Conservation (phyloP, 2,329 filamentous ascomycete genomes). For the Alternaria viburni region DNA sequence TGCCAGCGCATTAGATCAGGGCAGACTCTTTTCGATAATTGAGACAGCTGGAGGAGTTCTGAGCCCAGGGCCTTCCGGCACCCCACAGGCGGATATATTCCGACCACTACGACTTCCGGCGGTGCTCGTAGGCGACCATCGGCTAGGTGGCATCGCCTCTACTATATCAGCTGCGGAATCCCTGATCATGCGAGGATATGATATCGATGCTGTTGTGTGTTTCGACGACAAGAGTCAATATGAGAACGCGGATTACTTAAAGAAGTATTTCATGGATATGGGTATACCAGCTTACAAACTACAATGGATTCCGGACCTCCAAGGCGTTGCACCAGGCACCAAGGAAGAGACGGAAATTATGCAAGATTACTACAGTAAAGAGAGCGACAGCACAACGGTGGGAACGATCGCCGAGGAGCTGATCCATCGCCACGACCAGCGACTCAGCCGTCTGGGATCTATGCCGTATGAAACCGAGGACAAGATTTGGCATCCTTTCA, state of each 20-base stretch:
- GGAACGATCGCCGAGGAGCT: slow-evolving; percentile 59
- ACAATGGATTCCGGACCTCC: slow-evolving; percentile 62
- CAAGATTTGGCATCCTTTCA: slow-evolving; percentile 85
- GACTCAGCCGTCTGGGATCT: slow-evolving; percentile 64
- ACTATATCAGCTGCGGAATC: slow-evolving; percentile 84
- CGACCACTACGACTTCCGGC: slow-evolving; percentile 74
- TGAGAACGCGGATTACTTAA: slow-evolving; percentile 71
- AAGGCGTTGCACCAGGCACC: slow-evolving; percentile 21
- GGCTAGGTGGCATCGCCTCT: slow-evolving; percentile 78
- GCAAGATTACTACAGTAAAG: slow-evolving; percentile 65
- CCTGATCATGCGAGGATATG: slow-evolving; percentile 77
- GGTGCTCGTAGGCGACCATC: slow-evolving; percentile 75
- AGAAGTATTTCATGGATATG: slow-evolving; percentile 67
- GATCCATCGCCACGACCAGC: slow-evolving; percentile 59
- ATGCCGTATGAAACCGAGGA: slow-evolving; percentile 65
- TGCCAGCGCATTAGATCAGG: slow-evolving; percentile 9
- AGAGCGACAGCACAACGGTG: slow-evolving; percentile 50
- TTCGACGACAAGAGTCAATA: slow-evolving; percentile 70
- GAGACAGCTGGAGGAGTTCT: slow-evolving; percentile 86
- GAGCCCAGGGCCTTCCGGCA: slow-evolving; percentile 77
- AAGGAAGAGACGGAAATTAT: slow-evolving; percentile 63
- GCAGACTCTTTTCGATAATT: slow-evolving; percentile 61
- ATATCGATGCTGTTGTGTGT: slow-evolving; percentile 72
- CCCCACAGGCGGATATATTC: slow-evolving; percentile 79
- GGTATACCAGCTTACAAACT: slow-evolving; percentile 64